Base-by-base conservation (phyloP, 768 basidiomycete genomes). In the Trametes gibbosa region DNA sequence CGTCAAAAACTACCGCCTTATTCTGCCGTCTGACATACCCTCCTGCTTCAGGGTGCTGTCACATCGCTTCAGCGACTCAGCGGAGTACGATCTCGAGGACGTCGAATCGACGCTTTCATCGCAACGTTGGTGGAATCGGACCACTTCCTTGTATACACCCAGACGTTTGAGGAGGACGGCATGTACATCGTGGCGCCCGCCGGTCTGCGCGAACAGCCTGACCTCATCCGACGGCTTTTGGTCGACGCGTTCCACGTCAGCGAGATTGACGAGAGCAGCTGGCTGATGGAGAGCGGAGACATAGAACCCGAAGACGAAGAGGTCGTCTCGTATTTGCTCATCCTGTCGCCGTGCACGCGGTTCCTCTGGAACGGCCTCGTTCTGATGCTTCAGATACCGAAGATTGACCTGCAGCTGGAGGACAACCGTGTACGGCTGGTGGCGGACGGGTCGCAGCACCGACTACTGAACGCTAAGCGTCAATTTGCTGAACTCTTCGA, bases 351-450 rank as follows among this genome's bases (percentile, higher is more conserved):
- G 23, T 82, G 86, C 23, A 84, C 81, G 12, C 85, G 85, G 51
- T 99, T 97, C 75, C 76, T 94, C 29, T 99, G 96, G 96, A 90
- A 89, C 54, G 96, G 96, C 8, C 78, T 86, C 34, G 89, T 97
- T 48, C 81, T 95, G 73, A 80, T 93, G 67, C 76, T 93, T 34
- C 81, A 84, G 54, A 75, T 95, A 17, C 84, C 89, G 14, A 86
- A 77, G 66, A 77, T 94, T 63, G 88, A 93, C n/a, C 75, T 96
- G 23, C 90, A 89, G 56, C 76, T 70, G 14, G 69, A 66, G 49
- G 95, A 96, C 62, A 85, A 89, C 63, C 85, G 93, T n/a, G 84
- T 94, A n/a, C 85, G 95, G 23, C 77, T 99, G 25, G 83, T 98
- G 54, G 91, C 96, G 7, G 93, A 97, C 68, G 95, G 95, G 10